phyloP scores from a whole-genome alignment of 2,329 filamentous ascomycete genomes.

The Ilyonectria sp. region DNA sequence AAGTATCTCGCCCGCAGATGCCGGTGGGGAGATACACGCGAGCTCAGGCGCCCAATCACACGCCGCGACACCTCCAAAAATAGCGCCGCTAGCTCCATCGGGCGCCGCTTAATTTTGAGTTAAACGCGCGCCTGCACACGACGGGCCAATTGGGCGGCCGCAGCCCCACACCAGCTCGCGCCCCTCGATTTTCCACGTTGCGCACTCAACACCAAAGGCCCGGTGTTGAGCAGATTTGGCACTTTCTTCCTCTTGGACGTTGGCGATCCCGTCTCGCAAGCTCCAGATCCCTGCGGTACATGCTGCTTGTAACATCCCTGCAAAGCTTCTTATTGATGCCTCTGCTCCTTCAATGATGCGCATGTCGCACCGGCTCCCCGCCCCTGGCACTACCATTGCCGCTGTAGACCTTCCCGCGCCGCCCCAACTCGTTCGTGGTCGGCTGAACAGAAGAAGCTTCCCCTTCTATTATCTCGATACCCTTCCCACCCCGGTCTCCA shows the following conservation, averaged over 20 bases:
- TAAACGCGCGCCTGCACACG: conserved; percentile 47
- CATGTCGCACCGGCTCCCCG: conserved; percentile 26
- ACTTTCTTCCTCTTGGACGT: not conserved
- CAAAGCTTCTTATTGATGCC: not conserved
- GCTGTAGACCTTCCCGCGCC: conserved; percentile 35
- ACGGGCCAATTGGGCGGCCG: conserved; percentile 36
- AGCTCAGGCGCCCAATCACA: conserved; percentile 33
- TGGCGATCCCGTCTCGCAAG: conserved; percentile 2
- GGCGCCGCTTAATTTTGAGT: conserved; percentile 40
- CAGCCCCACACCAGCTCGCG: conserved; percentile 32
- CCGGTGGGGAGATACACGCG: conserved; percentile 24
- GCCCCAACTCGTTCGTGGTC: conserved; percentile 29
- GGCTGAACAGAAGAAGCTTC: not conserved
- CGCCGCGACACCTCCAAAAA: conserved; percentile 34
- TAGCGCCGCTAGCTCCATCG: conserved; percentile 40
- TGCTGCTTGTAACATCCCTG: not conserved
- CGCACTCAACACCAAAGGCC: conserved; percentile 39
- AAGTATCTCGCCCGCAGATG: conserved; percentile 35
- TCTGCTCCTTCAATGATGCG: conserved; percentile 38
- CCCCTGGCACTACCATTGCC: conserved; percentile 18
- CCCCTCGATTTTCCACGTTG: conserved; percentile 10
- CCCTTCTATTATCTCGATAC: conserved; percentile 6
- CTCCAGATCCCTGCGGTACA: conserved; percentile 2
- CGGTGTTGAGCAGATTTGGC: not conserved
- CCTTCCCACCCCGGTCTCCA: conserved; percentile 7